These are phyloP conservation scores for Penicillium sp. DNA, from an alignment of 2,329 filamentous ascomycete species.

Conservation along the genomic window DNA sequence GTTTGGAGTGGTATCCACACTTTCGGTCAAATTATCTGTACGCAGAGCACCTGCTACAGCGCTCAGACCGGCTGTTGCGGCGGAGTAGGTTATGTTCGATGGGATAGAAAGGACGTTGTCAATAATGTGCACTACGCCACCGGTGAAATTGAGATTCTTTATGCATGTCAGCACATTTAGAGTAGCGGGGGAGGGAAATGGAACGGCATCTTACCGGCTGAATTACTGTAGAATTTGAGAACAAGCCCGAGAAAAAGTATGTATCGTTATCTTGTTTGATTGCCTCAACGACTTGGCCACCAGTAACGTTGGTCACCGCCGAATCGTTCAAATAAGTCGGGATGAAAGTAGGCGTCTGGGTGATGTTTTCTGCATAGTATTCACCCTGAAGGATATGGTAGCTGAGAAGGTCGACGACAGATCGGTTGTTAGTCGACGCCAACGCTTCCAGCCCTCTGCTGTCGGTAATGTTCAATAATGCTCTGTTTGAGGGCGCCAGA, in stretches of 20 bases:
- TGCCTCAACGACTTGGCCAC: constrained; percentile 9
- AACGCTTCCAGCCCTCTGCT: not conserved
- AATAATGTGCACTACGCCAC: constrained; percentile 9
- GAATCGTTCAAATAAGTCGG: constrained; percentile 7
- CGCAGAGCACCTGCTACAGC: constrained; percentile 1
- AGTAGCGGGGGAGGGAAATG: not conserved
- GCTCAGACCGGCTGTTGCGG: constrained; percentile 1
- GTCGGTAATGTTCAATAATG: constrained; percentile 3
- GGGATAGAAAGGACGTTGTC: constrained; percentile 10
- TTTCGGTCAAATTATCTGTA: not conserved
- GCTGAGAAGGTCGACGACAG: constrained; percentile 3
- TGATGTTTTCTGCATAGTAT: constrained; percentile 7
- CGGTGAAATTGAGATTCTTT: constrained; percentile 10
- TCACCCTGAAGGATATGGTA: constrained; percentile 8
- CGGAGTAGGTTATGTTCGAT: constrained; percentile 4
- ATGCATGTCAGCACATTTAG: not conserved
- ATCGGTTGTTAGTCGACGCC: not conserved
- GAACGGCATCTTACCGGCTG: not conserved
- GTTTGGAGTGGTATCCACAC: not conserved
- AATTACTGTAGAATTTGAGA: constrained; percentile 5
- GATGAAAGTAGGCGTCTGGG: not conserved
- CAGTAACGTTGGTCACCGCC: constrained; percentile 6
- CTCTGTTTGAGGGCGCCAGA: constrained; percentile 7
- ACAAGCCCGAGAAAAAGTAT: constrained; percentile 8
- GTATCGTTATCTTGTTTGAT: constrained; percentile 2